Evolutionary conservation across 495 filamentous ascomycete genomes (phyloP), one percentile per base, ranked within the genome.

Genomic region (Aspergillus affinis): DNA sequence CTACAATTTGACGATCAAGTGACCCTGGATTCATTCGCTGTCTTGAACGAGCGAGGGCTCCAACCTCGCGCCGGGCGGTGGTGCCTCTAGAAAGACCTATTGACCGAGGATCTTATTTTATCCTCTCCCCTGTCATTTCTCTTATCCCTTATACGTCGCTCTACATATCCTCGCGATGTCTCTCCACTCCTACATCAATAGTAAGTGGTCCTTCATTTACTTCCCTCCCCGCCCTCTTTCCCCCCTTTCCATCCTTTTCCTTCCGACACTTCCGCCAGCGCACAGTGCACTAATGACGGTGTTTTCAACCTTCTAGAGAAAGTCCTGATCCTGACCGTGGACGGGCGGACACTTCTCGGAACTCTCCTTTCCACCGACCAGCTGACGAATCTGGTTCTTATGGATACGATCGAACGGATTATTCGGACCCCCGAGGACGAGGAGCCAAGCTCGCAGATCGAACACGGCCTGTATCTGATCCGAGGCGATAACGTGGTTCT

Each of bases 401-500:
- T 84, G 27, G 77, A 91, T 57, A 91, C 94, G 3, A 82, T 92
- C 65, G 95, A 98, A 71, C 89, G 94, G 58, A 87, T 97, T 46
- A 96, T 98, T 62, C 86, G 89, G 58, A 86, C 87, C 1, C 81
- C 83, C 48, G 93, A 97, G 59, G 91, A 96, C 65, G 81, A 83
- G 45, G 91, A 96, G 61, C 84, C 87, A 0, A 95, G 90, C 59
- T 83, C 86, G 36, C 86, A 96, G 71, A 86, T 93, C 29, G 84
- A 87, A 26, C 87, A 96, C 68, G 94, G 94, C 0, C 76, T 98
- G 15, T 98, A 98, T 68, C 74, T 98, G 48, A 89, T 98, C 55
- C 86, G 95, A 61, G 94, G 94, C 18, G 95, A 98, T 65, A 97
- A 92, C 70, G 94, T 98, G 53, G 92, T 89, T n/a, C 74, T 94